These are phyloP conservation scores for Gossypium stocksii DNA, from an alignment of 345 rosid genomes.

Conservation along the genomic window DNA sequence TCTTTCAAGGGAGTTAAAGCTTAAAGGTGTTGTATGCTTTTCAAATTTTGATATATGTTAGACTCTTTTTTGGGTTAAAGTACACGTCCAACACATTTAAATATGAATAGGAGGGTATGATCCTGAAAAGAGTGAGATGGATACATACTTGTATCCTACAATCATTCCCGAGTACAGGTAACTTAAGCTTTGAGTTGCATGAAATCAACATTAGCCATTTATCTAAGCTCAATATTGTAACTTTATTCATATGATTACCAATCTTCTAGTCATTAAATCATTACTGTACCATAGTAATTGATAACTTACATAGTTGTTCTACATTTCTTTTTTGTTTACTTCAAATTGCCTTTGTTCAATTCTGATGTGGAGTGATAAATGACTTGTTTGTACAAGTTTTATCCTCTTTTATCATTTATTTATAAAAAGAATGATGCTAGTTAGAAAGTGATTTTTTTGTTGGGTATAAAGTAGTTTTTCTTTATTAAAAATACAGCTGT, in stretches of 20 bases:
- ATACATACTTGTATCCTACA: not conserved
- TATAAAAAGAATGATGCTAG: too few species aligned
- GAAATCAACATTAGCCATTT: not conserved
- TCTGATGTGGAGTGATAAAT: too few species aligned
- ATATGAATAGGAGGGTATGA: not conserved
- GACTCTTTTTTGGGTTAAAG: not conserved
- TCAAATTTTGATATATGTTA: not conserved
- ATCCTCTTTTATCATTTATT: too few species aligned
- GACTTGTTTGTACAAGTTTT: too few species aligned
- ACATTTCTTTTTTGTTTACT: not conserved
- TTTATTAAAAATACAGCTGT: too few species aligned
- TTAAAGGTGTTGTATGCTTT: conserved; percentile 4
- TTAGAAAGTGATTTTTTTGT: too few species aligned
- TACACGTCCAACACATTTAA: not conserved
- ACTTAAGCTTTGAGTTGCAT: not conserved
- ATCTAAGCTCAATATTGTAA: not conserved
- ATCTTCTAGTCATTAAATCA: not conserved
- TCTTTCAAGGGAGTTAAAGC: conserved; percentile 56
- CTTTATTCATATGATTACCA: not conserved
- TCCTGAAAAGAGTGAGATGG: not conserved
- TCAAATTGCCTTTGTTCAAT: not conserved
- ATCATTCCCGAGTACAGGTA: not conserved
- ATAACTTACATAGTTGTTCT: not conserved
- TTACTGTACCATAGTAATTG: not conserved
- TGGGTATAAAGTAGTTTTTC: too few species aligned